Evolutionary conservation across 768 basidiomycete species (phyloP).

Genomic region (Leucosporidium creatinivorum): DNA sequence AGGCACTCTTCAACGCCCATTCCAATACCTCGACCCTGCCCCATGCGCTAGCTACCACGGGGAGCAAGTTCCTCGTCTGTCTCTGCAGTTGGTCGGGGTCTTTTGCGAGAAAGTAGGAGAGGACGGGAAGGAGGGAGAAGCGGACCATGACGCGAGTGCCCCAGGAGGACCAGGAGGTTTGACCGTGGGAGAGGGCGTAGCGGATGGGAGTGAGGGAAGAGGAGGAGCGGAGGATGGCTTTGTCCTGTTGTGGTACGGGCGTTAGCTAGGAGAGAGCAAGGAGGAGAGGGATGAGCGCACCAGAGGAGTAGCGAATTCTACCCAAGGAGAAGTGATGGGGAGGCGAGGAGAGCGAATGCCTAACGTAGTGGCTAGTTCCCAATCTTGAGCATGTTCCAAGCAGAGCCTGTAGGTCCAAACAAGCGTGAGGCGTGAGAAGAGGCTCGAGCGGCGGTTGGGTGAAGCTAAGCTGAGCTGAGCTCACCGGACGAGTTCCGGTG

Average conservation of each 20-base stretch:
- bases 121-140: constrained; percentile 60
- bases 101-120: constrained; percentile 52
- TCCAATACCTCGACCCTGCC: constrained; percentile 64
- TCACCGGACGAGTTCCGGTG: too few relatives aligned
- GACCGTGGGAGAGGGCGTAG: constrained; percentile 50
- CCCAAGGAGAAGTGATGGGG: constrained; percentile 61
- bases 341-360: constrained; percentile 61
- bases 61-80: constrained; percentile 48
- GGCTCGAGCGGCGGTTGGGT: too few relatives aligned
- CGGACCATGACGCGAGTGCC: constrained; percentile 63
- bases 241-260: constrained; percentile 44
- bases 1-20: constrained; percentile 69
- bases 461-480: too few relatives aligned
- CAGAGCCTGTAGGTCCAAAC: too few relatives aligned
- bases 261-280: too few relatives aligned
- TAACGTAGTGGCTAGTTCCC: constrained; percentile 73
- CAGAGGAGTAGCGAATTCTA: constrained; percentile 53
- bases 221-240: constrained; percentile 55
- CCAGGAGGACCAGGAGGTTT: constrained; percentile 59
- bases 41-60: constrained; percentile 67
- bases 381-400: constrained; percentile 46
- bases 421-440: too few relatives aligned
- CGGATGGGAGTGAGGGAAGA: constrained; percentile 57
- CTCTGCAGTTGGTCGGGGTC: constrained; percentile 47
- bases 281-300: too few relatives aligned